phyloP scores from a whole-genome alignment of 2,329 filamentous ascomycete genomes.

The Monosporascus sp. region DNA sequence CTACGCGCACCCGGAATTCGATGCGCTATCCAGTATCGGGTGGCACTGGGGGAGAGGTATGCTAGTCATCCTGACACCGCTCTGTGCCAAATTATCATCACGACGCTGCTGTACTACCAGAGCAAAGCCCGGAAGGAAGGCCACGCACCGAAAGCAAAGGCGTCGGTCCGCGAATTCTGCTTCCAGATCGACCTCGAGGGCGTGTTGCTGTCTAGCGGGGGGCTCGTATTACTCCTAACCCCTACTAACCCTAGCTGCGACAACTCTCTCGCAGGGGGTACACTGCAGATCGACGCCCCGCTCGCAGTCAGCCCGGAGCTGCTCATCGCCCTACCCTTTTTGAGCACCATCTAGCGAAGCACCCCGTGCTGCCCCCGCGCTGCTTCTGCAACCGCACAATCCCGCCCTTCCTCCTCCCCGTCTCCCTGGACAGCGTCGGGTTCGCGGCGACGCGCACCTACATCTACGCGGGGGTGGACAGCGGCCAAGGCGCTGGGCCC shows the following conservation, averaged over 20 bases:
- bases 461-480: constrained; percentile 39
- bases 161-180: constrained; percentile 28
- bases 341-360: constrained; percentile 36
- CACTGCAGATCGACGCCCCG: constrained; percentile 38
- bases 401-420: constrained; percentile 32
- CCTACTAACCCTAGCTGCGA: constrained; percentile 40
- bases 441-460: constrained; percentile 41
- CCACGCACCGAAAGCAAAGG: constrained; percentile 26
- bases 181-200: constrained; percentile 35
- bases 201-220: constrained; percentile 40
- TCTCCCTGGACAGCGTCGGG: constrained; percentile 36
- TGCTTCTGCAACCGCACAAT: constrained; percentile 41
- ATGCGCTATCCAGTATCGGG: constrained; percentile 22
- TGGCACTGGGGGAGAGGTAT: constrained; percentile 56
- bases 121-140: constrained; percentile 40
- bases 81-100: constrained; percentile 45
- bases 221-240: constrained; percentile 41
- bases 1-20: too few relatives aligned
- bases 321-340: constrained; percentile 38
- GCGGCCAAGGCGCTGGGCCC: constrained; percentile 35
- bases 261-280: constrained; percentile 34
- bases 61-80: constrained; percentile 46
- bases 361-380: constrained; percentile 39
- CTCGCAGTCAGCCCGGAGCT: constrained; percentile 36
- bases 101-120: constrained; percentile 44